These are phyloP conservation scores for Thraustochytrium sp. DNA, from an alignment of 352 stramenopile genomes.

Conservation along the genomic window DNA sequence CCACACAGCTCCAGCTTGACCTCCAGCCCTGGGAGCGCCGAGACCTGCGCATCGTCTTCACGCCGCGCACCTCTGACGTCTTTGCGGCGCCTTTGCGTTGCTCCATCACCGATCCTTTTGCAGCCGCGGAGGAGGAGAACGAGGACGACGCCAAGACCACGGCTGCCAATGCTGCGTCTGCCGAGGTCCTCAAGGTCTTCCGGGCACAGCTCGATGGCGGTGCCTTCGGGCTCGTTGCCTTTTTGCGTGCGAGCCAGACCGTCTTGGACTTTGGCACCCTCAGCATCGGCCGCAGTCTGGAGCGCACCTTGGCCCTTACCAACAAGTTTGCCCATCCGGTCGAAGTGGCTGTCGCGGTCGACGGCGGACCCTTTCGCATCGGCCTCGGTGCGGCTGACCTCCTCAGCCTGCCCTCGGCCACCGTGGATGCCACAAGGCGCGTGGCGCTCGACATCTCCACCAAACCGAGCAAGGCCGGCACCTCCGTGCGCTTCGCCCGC, in stretches of 20 bases:
- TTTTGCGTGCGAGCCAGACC: background rate
- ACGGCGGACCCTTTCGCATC: background rate
- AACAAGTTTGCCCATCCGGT: background rate
- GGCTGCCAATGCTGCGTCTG: background rate
- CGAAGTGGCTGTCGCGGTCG: background rate
- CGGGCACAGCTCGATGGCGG: conserved; percentile 6
- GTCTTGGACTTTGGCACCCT: conserved; percentile 32
- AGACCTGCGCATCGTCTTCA: background rate
- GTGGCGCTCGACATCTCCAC: background rate
- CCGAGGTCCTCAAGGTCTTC: background rate
- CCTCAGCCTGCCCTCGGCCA: background rate
- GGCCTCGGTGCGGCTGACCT: background rate
- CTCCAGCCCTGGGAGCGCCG: background rate
- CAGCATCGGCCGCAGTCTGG: background rate
- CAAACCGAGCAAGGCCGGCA: background rate
- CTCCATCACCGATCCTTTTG: background rate
- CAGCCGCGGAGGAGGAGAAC: background rate
- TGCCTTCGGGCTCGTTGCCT: background rate
- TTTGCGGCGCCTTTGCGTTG: background rate
- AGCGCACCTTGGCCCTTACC: background rate
- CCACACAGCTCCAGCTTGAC: background rate
- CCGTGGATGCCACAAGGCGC: background rate
- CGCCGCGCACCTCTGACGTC: background rate
- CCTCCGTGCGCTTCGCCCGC: background rate
- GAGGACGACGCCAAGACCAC: too few relatives aligned